These are phyloP conservation scores for Ramaria rubella DNA, from an alignment of 768 basidiomycete species.

Conservation along the genomic window DNA sequence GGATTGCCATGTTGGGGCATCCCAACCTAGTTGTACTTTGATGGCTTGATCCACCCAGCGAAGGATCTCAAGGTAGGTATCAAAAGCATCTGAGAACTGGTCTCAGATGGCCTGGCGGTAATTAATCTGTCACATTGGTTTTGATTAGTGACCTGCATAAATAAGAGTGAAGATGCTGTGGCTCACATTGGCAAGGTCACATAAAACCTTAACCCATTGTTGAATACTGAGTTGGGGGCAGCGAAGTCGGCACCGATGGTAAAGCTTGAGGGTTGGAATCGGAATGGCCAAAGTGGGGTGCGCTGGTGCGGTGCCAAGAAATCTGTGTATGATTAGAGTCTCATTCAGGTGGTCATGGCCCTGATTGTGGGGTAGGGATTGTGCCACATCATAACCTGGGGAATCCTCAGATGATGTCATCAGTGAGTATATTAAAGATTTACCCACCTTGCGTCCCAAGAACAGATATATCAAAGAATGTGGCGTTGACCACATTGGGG, in stretches of 20 bases:
- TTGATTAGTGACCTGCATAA: not conserved
- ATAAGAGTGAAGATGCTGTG: not conserved
- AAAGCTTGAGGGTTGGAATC: not conserved
- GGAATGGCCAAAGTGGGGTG: not conserved
- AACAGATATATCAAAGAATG: not conserved
- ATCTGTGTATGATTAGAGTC: not conserved
- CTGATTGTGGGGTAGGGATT: not conserved
- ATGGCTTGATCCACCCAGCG: conserved; percentile 13
- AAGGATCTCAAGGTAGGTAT: conserved; percentile 23
- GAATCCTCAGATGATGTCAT: not conserved
- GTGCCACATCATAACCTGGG: not conserved
- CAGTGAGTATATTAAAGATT: not conserved
- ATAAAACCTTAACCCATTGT: conserved; percentile 21
- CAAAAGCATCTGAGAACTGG: conserved; percentile 23
- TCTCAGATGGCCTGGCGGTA: conserved; percentile 20
- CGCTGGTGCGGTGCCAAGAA: not conserved
- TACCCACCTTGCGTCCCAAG: not conserved
- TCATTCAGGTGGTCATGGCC: not conserved
- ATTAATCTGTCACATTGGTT: conserved; percentile 23
- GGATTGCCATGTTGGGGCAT: conserved; percentile 18
- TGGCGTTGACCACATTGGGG: not conserved
- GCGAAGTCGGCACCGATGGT: not conserved
- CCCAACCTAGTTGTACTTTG: conserved; percentile 13
- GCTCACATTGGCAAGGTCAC: conserved; percentile 19
- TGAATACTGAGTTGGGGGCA: conserved; percentile 9